Base-by-base conservation (phyloP, 2,329 filamentous ascomycete genomes). In the Rhynchosporium graminicola region DNA sequence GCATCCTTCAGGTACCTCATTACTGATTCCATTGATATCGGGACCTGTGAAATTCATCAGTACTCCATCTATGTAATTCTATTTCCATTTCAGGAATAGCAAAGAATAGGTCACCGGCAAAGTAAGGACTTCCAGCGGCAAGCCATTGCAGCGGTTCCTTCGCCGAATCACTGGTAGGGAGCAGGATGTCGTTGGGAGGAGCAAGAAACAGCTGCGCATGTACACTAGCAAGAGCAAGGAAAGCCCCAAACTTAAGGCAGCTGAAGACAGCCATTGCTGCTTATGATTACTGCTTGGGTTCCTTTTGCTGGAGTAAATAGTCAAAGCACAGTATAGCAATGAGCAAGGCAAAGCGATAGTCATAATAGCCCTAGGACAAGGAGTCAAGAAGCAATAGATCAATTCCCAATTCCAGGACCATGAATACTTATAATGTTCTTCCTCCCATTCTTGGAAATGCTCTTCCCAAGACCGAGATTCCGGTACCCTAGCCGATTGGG, bases 1-100 rank as follows among this genome's bases (percentile, higher is more conserved):
- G 71, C 86, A 89, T 48, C 80, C 78, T 1, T 80, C 76, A 0
- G 86, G 86, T 1, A 84, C 76, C 3, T 81, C 77, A 36, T 80
- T 75, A 0, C 81, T 81, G 60, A 88, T 83, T 12, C 76, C 77
- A 63, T 82, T 80, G 52, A 86, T 79, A 67, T 87, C 81, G 10
- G 83, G 82, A 0, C 83, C 83, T 81, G 54, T 8, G 57, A 4
- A n/a, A n/a, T 54, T 36, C 9, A 52, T 60, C 12, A 61, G 48
- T 55, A 62, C 26, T 43, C 56, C 12, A 33, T 12, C 29, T 7
- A 38, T 43, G 28, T 5, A 6, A 28, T 9, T 31, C 33, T 50
- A 15, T 10, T 33, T 28, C 1, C 8, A 9, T 8, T 5, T 9
- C n/a, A 31, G 20, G 13, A 12, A n/a, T 4, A n/a, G 40, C 6